phyloP scores from a whole-genome alignment of 2,329 filamentous ascomycete genomes.

The Monosporascus sp. region DNA sequence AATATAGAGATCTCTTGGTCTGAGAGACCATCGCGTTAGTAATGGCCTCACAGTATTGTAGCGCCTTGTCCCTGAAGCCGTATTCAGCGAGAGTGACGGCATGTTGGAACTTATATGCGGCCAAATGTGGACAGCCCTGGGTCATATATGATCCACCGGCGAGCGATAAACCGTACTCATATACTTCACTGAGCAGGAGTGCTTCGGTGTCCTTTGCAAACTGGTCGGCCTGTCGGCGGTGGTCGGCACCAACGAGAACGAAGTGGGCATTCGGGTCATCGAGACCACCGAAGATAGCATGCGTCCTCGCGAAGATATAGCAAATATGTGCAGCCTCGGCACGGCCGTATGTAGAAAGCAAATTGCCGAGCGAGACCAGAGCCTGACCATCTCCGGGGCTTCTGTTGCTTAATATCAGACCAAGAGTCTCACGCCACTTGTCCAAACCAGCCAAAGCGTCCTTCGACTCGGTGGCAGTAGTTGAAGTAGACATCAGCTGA shows the following conservation, averaged over 20 bases:
- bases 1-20: slow-evolving; percentile 81
- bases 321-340: slow-evolving; percentile 91
- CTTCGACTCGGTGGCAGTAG: slow-evolving; percentile 54
- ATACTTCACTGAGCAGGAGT: slow-evolving; percentile 91
- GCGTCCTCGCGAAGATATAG: slow-evolving; percentile 75
- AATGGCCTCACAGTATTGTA: slow-evolving; percentile 88
- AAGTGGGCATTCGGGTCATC: slow-evolving; percentile 77
- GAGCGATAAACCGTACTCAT: slow-evolving; percentile 82
- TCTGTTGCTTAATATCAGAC: slow-evolving; percentile 81
- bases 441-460: slow-evolving; percentile 82
- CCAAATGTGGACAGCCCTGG: slow-evolving; percentile 70
- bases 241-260: slow-evolving; percentile 80
- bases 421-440: slow-evolving; percentile 88
- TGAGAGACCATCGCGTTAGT: slow-evolving; percentile 69
- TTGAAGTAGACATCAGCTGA: slow-evolving; percentile 78
- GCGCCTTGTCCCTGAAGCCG: slow-evolving; percentile 74
- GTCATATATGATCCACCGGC: slow-evolving; percentile 49
- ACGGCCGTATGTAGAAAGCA: slow-evolving; percentile 80
- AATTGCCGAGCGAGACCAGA: slow-evolving; percentile 71
- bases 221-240: slow-evolving; percentile 63
- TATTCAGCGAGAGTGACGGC: slow-evolving; percentile 79
- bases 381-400: slow-evolving; percentile 74
- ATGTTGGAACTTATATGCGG: slow-evolving; percentile 87
- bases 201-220: slow-evolving; percentile 78
- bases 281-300: slow-evolving; percentile 70